These are phyloP conservation scores for Acacia acuminata DNA, from an alignment of 306 rosid genomes.

Conservation along the genomic window DNA sequence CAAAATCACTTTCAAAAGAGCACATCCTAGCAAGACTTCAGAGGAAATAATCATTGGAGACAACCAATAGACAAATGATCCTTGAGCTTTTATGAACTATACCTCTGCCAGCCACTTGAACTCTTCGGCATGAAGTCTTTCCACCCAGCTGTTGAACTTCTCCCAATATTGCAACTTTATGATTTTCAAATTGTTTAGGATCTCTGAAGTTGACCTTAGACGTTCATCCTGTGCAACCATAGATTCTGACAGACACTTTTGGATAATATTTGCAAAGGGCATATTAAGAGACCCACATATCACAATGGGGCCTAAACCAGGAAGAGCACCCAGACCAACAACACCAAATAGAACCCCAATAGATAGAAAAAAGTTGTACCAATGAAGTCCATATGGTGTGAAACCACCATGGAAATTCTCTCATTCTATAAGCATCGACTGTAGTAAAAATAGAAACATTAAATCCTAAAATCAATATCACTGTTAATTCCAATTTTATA, in stretches of 20 bases:
- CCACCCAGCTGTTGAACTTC: constrained; percentile 50
- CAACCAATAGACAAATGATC: too few relatives aligned
- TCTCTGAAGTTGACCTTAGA: constrained; percentile 78
- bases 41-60: too few relatives aligned
- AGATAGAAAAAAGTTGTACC: constrained; percentile 42
- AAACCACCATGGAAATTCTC: constrained; percentile 88
- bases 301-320: constrained; percentile 58
- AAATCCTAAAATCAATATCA: too few relatives aligned
- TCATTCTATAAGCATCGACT: constrained; percentile 30
- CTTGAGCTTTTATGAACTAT: too few relatives aligned
- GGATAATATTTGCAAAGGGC: constrained; percentile 62
- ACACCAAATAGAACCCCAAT: constrained; percentile 53
- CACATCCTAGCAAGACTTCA: too few relatives aligned
- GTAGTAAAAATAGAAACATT: too few relatives aligned
- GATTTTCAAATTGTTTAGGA: constrained; percentile 76
- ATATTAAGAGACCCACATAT: constrained; percentile 60
- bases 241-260: constrained; percentile 49
- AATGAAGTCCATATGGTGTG: constrained; percentile 52
- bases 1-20: constrained; percentile 19
- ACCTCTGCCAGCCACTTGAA: constrained; percentile 60
- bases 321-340: constrained; percentile 72
- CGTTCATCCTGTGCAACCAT: constrained; percentile 79
- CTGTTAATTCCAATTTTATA: too few relatives aligned
- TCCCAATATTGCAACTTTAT: constrained; percentile 88
- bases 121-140: constrained; percentile 52